phyloP scores from a whole-genome alignment of 805 yeast species.

The Sugiyamaella chiloensis region DNA sequence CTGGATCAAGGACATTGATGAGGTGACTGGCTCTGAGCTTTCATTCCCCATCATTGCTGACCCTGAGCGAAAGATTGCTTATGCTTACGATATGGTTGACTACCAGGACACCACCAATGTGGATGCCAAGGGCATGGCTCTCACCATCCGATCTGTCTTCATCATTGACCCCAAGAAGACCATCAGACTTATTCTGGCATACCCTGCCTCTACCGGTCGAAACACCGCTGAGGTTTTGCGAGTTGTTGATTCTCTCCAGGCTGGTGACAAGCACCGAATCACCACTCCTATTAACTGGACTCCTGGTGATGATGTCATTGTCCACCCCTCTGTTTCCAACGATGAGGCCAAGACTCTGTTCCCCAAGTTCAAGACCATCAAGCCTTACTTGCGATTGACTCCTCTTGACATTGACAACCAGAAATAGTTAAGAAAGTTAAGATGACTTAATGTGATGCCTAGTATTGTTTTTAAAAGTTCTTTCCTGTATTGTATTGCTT shows the following conservation, averaged over 20 bases:
- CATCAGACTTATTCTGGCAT: constrained; percentile 80
- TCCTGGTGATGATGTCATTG: constrained; percentile 88
- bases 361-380: constrained; percentile 84
- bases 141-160: constrained; percentile 91
- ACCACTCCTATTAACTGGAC: constrained; percentile 95
- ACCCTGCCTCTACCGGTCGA: constrained; percentile 95
- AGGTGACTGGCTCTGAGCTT: constrained; percentile 72
- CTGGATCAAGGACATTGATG: constrained; percentile 94
- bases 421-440: constrained; percentile 19
- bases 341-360: constrained; percentile 81
- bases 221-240: constrained; percentile 91
- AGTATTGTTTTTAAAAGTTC: no score
- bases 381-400: constrained; percentile 87
- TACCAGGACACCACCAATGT: constrained; percentile 80
- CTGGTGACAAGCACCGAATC: constrained; percentile 80
- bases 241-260: constrained; percentile 86
- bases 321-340: constrained; percentile 83
- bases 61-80: constrained; percentile 77
- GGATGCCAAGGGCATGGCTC: constrained; percentile 67
- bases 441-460: no score
- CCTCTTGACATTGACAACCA: constrained; percentile 28
- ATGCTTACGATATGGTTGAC: constrained; percentile 81
- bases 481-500: no score
- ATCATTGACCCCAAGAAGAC: constrained; percentile 90
- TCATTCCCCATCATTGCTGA: constrained; percentile 91